These are phyloP conservation scores for Ceratorhiza oryzae-sativae DNA, from an alignment of 1,284 basidiomycete species.

Conservation along the genomic window DNA sequence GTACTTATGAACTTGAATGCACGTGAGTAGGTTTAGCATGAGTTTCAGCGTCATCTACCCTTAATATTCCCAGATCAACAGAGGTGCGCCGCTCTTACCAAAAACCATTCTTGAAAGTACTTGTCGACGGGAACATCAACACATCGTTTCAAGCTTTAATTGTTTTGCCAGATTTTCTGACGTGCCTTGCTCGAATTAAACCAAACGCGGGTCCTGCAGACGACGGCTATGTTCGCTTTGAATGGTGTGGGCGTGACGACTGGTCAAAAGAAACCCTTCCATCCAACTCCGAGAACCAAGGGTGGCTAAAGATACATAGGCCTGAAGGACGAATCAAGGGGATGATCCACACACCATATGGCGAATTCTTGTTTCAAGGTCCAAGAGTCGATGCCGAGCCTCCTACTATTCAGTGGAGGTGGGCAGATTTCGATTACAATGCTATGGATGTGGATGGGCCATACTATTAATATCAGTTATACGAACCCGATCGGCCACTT, in stretches of 20 bases:
- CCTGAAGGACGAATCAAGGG: conserved; percentile 30
- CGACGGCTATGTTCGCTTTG: conserved; percentile 25
- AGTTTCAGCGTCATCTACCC: neutral
- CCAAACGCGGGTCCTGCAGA: neutral
- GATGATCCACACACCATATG: conserved; percentile 12
- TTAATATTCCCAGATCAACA: neutral
- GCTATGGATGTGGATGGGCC: conserved; percentile 10
- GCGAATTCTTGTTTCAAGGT: conserved; percentile 13
- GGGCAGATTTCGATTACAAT: conserved; percentile 17
- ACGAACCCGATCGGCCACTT: neutral
- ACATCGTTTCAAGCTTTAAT: conserved; percentile 9
- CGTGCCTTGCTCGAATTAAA: neutral
- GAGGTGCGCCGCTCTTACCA: neutral
- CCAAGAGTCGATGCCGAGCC: conserved; percentile 9
- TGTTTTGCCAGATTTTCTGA: neutral
- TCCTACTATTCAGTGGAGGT: neutral
- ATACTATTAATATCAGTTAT: neutral
- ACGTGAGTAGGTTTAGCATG: conserved; percentile 4
- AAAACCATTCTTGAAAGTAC: neutral
- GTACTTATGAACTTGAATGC: conserved; percentile 22
- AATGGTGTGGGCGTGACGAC: conserved; percentile 26
- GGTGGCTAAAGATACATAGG: conserved; percentile 28
- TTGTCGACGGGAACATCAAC: neutral
- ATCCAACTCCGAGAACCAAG: neutral
- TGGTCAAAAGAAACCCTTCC: neutral